Conservation (phyloP, 495 filamentous ascomycete species). For the Aspergillus saccharolyticus region DNA sequence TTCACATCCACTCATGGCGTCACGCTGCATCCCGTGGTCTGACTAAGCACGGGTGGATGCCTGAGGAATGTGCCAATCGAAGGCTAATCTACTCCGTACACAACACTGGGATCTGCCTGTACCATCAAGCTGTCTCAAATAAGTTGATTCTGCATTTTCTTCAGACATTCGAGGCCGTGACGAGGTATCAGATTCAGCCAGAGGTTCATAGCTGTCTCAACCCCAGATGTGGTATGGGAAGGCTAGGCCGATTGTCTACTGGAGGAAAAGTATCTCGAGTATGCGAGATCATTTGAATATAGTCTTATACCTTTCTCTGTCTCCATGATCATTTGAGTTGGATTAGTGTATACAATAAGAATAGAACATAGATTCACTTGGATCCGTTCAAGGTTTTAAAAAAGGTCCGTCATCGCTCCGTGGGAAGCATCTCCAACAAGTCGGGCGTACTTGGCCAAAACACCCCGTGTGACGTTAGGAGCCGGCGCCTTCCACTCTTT, state of each 20-base stretch:
- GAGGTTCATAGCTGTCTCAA: too few species aligned
- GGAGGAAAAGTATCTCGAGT: background rate
- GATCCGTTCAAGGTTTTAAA: slow-evolving; percentile 15
- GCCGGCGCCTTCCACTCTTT: slow-evolving; percentile 68
- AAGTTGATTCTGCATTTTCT: too few species aligned
- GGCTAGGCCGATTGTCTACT: too few species aligned
- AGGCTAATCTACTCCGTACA: too few species aligned
- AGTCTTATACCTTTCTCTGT: too few species aligned
- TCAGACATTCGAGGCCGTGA: too few species aligned
- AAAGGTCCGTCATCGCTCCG: slow-evolving; percentile 56
- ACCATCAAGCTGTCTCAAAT: too few species aligned
- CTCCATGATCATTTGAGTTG: too few species aligned
- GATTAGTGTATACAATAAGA: background rate
- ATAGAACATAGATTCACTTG: background rate
- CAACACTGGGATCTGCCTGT: too few species aligned
- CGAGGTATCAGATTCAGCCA: too few species aligned
- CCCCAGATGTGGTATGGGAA: too few species aligned
- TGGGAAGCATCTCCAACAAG: slow-evolving; percentile 70
- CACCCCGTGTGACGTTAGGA: slow-evolving; percentile 75
- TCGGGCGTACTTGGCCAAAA: slow-evolving; percentile 82
- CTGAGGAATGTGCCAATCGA: background rate
- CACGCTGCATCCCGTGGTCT: slow-evolving; percentile 14
- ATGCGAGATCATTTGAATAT: background rate
- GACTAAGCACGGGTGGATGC: slow-evolving; percentile 10
- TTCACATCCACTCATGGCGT: slow-evolving; percentile 27